Evolutionary conservation across 495 filamentous ascomycete genomes (phyloP).

Genomic region (Neurospora sublineolata): DNA sequence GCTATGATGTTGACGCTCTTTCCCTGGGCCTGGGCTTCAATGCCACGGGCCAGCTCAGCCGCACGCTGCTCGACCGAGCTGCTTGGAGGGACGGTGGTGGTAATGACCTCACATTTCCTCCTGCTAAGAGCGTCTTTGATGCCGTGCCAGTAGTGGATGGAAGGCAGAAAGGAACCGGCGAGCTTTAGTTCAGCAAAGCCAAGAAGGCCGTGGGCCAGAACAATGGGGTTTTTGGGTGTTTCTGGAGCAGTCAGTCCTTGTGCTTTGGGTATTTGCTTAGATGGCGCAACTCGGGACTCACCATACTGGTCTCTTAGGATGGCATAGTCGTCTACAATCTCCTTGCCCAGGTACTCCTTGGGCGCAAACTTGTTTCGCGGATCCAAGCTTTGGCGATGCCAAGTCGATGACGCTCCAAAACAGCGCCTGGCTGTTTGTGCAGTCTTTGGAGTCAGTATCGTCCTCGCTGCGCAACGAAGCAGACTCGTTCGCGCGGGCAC

Average conservation of each 20-base stretch:
- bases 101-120: conserved; percentile 69
- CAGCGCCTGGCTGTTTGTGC: neutral
- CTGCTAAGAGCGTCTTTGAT: conserved; percentile 67
- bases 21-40: conserved; percentile 53
- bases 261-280: neutral
- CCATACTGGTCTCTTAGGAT: conserved; percentile 58
- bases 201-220: conserved; percentile 82
- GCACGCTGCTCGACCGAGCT: conserved; percentile 71
- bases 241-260: conserved; percentile 21
- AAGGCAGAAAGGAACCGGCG: conserved; percentile 57
- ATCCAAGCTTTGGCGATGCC: neutral
- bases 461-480: neutral
- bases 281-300: conserved; percentile 18
- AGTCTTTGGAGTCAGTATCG: neutral
- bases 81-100: conserved; percentile 65
- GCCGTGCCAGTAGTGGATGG: conserved; percentile 84
- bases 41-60: conserved; percentile 50
- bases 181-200: conserved; percentile 80
- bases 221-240: conserved; percentile 58
- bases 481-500: neutral
- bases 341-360: conserved; percentile 50
- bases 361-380: conserved; percentile 17
- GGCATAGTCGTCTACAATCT: conserved; percentile 72
- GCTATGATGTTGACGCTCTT: conserved; percentile 82
- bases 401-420: neutral